phyloP scores from a whole-genome alignment of 306 rosid species.

The Gastrolobium villosum region DNA sequence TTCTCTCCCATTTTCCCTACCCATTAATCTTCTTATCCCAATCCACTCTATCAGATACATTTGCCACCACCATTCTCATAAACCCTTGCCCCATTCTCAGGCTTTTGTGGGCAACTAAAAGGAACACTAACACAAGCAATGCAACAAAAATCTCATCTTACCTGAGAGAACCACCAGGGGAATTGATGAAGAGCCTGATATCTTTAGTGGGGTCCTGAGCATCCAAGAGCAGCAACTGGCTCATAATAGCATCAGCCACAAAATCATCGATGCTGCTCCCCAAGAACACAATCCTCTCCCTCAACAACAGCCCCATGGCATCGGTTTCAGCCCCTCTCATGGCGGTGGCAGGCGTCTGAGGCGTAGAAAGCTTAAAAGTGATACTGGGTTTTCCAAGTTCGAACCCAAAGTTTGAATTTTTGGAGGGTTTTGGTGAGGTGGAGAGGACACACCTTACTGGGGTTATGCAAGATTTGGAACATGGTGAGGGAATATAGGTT shows the following conservation, averaged over 20 bases:
- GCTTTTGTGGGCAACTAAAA: background rate
- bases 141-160: background rate
- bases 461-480: constrained; percentile 40
- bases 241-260: constrained; percentile 86
- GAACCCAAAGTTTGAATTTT: constrained; percentile 39
- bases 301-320: constrained; percentile 83
- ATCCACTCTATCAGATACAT: constrained; percentile 18
- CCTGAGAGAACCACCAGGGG: constrained; percentile 96
- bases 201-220: constrained; percentile 86
- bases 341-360: constrained; percentile 73
- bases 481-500: constrained; percentile 23
- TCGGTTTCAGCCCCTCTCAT: constrained; percentile 79
- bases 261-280: constrained; percentile 85
- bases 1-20: background rate
- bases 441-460: constrained; percentile 36
- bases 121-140: background rate
- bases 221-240: constrained; percentile 89
- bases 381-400: constrained; percentile 26
- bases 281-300: constrained; percentile 94
- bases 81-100: constrained; percentile 1
- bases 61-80: constrained; percentile 2
- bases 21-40: background rate
- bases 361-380: constrained; percentile 52
- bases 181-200: constrained; percentile 88
- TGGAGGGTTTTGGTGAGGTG: constrained; percentile 41